Evolutionary conservation across 345 rosid species (phyloP), one percentile per base, ranked within the genome.

Genomic region (Microthlaspi erraticum): DNA sequence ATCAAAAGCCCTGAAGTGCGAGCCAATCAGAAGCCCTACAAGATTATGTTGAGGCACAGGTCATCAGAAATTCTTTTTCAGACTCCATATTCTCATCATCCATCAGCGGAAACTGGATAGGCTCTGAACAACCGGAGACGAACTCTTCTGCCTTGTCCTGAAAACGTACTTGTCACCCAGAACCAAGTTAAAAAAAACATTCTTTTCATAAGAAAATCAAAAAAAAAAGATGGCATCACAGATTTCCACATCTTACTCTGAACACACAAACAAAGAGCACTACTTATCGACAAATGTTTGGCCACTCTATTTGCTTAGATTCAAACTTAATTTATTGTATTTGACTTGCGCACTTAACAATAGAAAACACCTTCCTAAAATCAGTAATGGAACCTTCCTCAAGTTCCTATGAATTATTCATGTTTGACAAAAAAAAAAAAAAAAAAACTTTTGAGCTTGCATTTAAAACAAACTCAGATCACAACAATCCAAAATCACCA

Each of bases 401-500:
- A 51, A 31, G 9, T 59, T 59, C 51, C 32, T 39, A 26, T 2
- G 11, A 12, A 45, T 19, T 26, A 10, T 18, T 53, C 61, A 11
- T 38, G 17, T 26, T 57, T n/a, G 17, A 69, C 29, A 58, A 10
- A 59, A 12, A 42, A 48, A 16, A 37, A 10, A 45, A 34, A 14
- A 55, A 43, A n/a, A 13, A 4, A 61, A 2, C n/a, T 17, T 34
- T 20, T n/a, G 14, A 32, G 44, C 36, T 66, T 52, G 37, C 23
- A 66, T 26, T 50, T 16, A 17, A 34, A 46, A 11, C 0, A 39
- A 64, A 64, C 65, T 16, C 60, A 2, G 60, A 66, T 73, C 77
- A 66, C 48, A 41, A 74, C 23, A 39, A 31, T 74, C 72, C 76
- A 62, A 71, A 71, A 71, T 52, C 45, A 32, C 37, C 37, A 20